These are phyloP conservation scores for Fonsecaea nubica DNA, from an alignment of 2,329 filamentous ascomycete species.

Conservation along the genomic window DNA sequence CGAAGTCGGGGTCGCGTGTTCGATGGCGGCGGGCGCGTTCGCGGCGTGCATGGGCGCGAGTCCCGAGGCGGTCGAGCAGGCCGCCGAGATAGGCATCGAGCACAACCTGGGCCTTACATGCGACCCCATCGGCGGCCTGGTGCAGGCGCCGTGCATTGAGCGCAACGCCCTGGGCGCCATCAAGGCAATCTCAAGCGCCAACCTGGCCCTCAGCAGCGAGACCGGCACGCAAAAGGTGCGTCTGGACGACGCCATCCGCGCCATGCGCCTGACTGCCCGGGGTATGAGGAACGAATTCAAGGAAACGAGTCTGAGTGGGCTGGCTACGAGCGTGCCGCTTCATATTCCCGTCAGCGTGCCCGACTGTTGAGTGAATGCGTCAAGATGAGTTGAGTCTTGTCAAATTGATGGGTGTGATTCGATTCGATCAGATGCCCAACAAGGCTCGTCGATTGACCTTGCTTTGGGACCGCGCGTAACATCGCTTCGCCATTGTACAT, in stretches of 20 bases:
- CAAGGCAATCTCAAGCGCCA: conserved; percentile 37
- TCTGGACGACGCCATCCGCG: conserved; percentile 36
- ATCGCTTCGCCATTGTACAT: no score
- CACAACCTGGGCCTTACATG: conserved; percentile 38
- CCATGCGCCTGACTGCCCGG: conserved; percentile 37
- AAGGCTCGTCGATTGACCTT: no score
- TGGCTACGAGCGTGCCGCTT: conserved; percentile 35
- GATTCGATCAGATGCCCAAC: no score
- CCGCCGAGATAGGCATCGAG: conserved; percentile 38
- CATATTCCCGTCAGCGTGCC: conserved; percentile 38
- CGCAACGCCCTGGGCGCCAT: conserved; percentile 36
- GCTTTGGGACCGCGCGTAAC: no score
- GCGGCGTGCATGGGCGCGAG: conserved; percentile 37
- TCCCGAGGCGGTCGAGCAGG: conserved; percentile 36
- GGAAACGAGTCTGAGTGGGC: conserved; percentile 37
- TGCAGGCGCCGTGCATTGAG: conserved; percentile 38
- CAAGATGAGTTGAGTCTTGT: not conserved
- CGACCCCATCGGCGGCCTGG: conserved; percentile 35
- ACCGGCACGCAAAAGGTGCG: conserved; percentile 35
- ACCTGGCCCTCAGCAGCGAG: conserved; percentile 35
- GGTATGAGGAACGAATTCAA: conserved; percentile 38
- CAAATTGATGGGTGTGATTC: not conserved
- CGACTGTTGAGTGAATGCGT: conserved; percentile 28
- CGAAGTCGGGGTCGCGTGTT: conserved; percentile 38
- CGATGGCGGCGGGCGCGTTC: conserved; percentile 37